Evolutionary conservation across 169 alveolate genomes (phyloP).

Genomic region (Plasmodium gaboni): DNA sequence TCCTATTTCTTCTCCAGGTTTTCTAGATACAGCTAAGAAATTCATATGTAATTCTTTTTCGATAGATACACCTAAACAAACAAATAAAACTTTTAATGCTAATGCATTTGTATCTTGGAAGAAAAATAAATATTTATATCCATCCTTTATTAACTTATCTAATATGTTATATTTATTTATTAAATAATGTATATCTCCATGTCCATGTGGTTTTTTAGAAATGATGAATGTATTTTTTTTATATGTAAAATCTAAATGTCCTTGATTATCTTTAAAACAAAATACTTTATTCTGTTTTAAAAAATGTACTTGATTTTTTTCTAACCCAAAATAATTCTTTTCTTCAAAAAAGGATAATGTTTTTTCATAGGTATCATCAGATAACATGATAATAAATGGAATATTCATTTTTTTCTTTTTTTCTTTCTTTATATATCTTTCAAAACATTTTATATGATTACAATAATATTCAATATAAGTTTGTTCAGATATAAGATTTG

Average conservation of each 20-base stretch:
- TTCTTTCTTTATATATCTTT: constrained; percentile 81
- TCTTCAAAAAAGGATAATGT: constrained; percentile 86
- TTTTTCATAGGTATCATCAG: constrained; percentile 93
- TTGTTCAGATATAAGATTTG: constrained; percentile 83
- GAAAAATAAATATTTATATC: constrained; percentile 90
- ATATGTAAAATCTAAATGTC: constrained; percentile 85
- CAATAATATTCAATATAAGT: constrained; percentile 89
- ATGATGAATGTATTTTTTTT: constrained; percentile 81
- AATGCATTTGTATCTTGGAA: constrained; percentile 94
- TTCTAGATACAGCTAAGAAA: constrained; percentile 90
- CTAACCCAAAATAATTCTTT: constrained; percentile 88
- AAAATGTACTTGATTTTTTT: constrained; percentile 84
- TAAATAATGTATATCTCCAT: constrained; percentile 94
- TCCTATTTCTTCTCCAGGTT: constrained; percentile 94
- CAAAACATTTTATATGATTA: constrained; percentile 85
- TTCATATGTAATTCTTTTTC: constrained; percentile 88
- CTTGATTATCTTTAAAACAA: constrained; percentile 91
- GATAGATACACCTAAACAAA: constrained; percentile 89
- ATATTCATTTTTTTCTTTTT: constrained; percentile 75
- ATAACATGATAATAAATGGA: constrained; percentile 93
- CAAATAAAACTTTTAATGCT: constrained; percentile 88
- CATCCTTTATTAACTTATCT: constrained; percentile 84
- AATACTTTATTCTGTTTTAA: constrained; percentile 93
- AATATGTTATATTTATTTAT: constrained; percentile 85
- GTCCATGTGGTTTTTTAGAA: constrained; percentile 95